Base-by-base conservation (phyloP, 2,329 filamentous ascomycete genomes). In the Trichoderma sp. region DNA sequence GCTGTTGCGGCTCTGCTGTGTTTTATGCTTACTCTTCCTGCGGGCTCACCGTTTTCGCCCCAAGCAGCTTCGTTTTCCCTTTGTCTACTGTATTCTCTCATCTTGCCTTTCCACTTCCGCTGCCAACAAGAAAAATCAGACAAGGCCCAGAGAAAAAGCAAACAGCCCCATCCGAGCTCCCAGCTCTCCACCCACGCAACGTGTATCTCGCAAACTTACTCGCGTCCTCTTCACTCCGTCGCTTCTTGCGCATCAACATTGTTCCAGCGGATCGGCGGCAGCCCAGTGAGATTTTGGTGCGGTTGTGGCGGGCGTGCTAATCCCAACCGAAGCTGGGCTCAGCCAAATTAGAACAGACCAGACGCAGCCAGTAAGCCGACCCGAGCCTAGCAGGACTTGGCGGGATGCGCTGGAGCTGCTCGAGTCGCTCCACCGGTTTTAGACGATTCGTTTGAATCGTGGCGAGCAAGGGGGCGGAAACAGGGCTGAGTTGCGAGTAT, bases 271-370 rank as follows among this genome's bases (percentile, higher is more conserved):
- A 64, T 64, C 60, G 60, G 32, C 60, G 52, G 34, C 13, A 21
- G 10, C 30, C 11, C 32, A 37, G 60, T 64, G 46, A 64, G 60
- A 64, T 64, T 64, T 64, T 64, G 51, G 51, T 54, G 60, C 46
- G 59, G 28, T 64, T 46, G 37, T 54, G 52, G 60, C 60, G 60
- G 30, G 46, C 28, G 32, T 49, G 46, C 46, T 49, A 51, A 30
- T 43, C 18, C 39, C 60, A 64, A 54, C 8, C 55, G 60, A 43
- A 10, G 30, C 24, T 52, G 28, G 10, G 8, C 26, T 64, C 54
- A 54, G 32, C 32, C 14, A 34, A 21, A 64, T 64, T 64, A 68
- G 54, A 32, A 24, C 16, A 5, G 6, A 5, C 37, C 37, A 16
- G 5, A 63, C 6, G 5, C 2, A 18, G n/a, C 46, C 46, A 24